These are phyloP conservation scores for Colletotrichum brevisporum DNA, from an alignment of 2,329 filamentous ascomycete genomes.

Conservation along the genomic window DNA sequence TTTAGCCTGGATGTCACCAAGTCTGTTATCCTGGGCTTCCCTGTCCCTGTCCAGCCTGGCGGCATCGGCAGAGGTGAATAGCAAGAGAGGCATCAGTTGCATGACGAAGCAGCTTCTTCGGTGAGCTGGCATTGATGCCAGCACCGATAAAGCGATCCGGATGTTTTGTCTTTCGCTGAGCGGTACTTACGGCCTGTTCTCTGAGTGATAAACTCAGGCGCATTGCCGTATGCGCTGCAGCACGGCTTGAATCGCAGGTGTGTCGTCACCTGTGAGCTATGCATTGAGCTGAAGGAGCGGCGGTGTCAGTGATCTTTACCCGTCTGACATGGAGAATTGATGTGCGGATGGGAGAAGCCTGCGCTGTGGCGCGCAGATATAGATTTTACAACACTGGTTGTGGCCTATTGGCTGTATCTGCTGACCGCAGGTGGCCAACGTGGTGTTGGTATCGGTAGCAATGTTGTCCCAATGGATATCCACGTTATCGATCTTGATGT, in stretches of 20 bases:
- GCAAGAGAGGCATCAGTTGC: conserved; percentile 85
- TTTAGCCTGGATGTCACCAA: conserved; percentile 92
- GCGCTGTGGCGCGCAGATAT: too few species aligned
- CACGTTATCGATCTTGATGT: conserved; percentile 97
- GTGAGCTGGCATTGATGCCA: conserved; percentile 72
- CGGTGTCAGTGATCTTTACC: conserved; percentile 64
- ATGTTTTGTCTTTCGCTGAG: neutral
- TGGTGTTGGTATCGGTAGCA: conserved; percentile 89
- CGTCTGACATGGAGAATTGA: conserved; percentile 98
- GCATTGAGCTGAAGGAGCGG: conserved; percentile 26
- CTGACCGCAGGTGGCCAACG: conserved; percentile 92
- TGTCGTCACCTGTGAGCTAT: conserved; percentile 94
- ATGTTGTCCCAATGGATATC: conserved; percentile 93
- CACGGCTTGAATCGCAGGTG: conserved; percentile 92
- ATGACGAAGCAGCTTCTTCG: too few species aligned
- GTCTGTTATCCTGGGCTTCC: conserved; percentile 89
- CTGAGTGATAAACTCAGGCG: too few species aligned
- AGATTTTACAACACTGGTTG: conserved; percentile 98
- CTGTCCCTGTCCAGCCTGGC: conserved; percentile 87
- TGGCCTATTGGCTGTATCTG: conserved; percentile 98
- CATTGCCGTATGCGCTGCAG: too few species aligned
- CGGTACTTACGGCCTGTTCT: conserved; percentile 82
- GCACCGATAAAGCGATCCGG: conserved; percentile 41
- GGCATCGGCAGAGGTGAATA: conserved; percentile 92
- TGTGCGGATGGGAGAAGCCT: conserved; percentile 96